phyloP scores from a whole-genome alignment of 2,329 filamentous ascomycete species.

The Hymenoscyphus scutula region DNA sequence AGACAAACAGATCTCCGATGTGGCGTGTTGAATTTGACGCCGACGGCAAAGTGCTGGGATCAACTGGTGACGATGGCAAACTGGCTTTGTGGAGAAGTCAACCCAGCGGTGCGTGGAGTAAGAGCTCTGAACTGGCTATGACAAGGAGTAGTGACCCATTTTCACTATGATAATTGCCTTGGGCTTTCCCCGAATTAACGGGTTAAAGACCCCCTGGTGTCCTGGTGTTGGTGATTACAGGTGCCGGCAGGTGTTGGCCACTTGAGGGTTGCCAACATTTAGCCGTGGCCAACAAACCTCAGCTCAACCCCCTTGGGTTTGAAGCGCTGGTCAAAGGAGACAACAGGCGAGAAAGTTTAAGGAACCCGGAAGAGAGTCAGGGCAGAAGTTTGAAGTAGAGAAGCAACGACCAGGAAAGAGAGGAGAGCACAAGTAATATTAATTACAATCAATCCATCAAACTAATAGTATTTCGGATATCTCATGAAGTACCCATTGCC shows the following conservation, averaged over 20 bases:
- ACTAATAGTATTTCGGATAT: not conserved
- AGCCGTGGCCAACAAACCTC: not conserved
- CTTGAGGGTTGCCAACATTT: not conserved
- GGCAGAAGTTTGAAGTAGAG: no score
- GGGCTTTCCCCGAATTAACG: not conserved
- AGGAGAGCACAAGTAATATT: not conserved
- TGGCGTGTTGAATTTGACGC: slow-evolving; percentile 73
- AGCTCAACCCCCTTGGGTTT: not conserved
- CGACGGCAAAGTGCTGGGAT: slow-evolving; percentile 70
- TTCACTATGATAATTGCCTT: not conserved
- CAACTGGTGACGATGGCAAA: slow-evolving; percentile 73
- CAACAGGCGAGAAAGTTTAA: no score
- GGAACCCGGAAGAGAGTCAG: no score
- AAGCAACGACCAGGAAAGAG: no score
- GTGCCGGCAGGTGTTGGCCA: not conserved
- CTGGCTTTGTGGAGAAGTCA: slow-evolving; percentile 59
- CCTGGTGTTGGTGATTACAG: no score
- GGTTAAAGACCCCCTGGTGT: no score
- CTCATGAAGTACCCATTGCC: not conserved
- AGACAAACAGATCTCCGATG: slow-evolving; percentile 66
- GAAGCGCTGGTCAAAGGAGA: no score
- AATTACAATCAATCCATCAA: not conserved
- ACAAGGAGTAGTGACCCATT: slow-evolving; percentile 13
- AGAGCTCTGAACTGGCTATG: slow-evolving; percentile 35
- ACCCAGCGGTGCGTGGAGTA: slow-evolving; percentile 33